A percentile compares a stretch with the other conserved stretches of the same genome.
Conservation (phyloP, 371 early-diverging fungal species). For the Blakeslea trispora region DNA sequence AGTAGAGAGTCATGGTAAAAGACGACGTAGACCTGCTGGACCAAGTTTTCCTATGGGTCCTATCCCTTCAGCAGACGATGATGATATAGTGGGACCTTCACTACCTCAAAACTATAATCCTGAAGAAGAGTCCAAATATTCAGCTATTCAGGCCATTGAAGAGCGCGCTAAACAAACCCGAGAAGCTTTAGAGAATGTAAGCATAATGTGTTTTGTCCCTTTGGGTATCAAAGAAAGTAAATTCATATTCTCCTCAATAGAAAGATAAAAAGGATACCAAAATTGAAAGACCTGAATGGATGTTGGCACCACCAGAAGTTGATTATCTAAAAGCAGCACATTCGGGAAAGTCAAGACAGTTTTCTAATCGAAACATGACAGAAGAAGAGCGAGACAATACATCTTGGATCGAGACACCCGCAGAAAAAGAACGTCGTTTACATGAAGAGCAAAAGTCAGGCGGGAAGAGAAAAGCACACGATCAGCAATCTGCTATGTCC, state of each 20-base stretch:
- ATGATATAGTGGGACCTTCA: conserved; percentile 54
- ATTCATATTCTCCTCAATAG: conserved; percentile 5
- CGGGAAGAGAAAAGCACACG: conserved; percentile 21
- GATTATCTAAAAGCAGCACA: conserved; percentile 47
- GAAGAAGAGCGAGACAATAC: conserved; percentile 43
- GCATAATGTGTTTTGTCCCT: no score
- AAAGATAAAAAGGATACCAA: conserved; percentile 30
- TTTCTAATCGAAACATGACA: conserved; percentile 29
- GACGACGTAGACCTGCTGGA: conserved; percentile 46
- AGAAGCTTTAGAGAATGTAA: conserved; percentile 44
- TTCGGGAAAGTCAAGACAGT: conserved; percentile 35
- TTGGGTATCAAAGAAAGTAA: no score
- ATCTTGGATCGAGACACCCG: conserved; percentile 67
- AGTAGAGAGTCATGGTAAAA: conserved; percentile 12
- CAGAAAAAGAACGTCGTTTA: conserved; percentile 48
- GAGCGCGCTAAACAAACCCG: conserved; percentile 32
- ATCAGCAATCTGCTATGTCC: conserved; percentile 13
- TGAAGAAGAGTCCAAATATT: conserved; percentile 37
- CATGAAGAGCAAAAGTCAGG: conserved; percentile 16
- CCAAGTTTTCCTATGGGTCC: conserved; percentile 45
- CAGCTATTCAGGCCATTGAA: conserved; percentile 37
- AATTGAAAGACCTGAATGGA: conserved; percentile 66
- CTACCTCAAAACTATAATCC: conserved; percentile 48
- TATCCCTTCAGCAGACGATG: conserved; percentile 33
- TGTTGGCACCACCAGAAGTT: conserved; percentile 67